phyloP scores from a whole-genome alignment of 2,329 filamentous ascomycete genomes.

The Nemania sp. region DNA sequence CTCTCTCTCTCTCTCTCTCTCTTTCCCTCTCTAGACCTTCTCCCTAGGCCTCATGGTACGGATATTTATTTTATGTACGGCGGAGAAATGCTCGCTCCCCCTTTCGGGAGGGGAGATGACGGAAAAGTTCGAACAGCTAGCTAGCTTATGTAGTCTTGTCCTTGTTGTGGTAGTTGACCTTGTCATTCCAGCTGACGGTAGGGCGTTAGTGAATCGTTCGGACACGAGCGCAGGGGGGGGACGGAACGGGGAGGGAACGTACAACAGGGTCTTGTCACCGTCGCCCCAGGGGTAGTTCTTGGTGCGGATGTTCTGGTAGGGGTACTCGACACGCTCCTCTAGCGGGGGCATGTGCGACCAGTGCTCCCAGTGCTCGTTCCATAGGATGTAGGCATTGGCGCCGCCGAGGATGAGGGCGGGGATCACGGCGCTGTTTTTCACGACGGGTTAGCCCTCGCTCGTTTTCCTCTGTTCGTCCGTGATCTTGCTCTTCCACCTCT shows the following conservation, averaged over 20 bases:
- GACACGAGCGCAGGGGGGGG: neutral
- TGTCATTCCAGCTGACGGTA: constrained; percentile 79
- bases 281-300: constrained; percentile 97
- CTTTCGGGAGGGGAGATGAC: neutral
- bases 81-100: neutral
- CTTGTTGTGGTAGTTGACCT: constrained; percentile 97
- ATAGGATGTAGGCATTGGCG: constrained; percentile 87
- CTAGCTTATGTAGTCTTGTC: constrained; percentile 69
- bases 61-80: neutral
- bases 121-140: constrained; percentile 2
- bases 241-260: constrained; percentile 44
- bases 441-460: constrained; percentile 5
- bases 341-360: constrained; percentile 81
- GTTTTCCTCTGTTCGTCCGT: neutral
- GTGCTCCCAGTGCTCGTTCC: constrained; percentile 98
- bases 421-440: constrained; percentile 72
- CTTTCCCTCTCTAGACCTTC: too few species aligned
- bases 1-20: too few species aligned
- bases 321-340: constrained; percentile 90
- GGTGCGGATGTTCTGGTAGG: constrained; percentile 95
- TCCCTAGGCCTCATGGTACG: constrained; percentile 8
- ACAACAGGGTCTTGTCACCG: constrained; percentile 86
- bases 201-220: neutral
- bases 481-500: too few species aligned
- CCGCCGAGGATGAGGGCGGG: constrained; percentile 72